These are phyloP conservation scores for Ogataea naganishii DNA, from an alignment of 805 yeast genomes.

Conservation along the genomic window DNA sequence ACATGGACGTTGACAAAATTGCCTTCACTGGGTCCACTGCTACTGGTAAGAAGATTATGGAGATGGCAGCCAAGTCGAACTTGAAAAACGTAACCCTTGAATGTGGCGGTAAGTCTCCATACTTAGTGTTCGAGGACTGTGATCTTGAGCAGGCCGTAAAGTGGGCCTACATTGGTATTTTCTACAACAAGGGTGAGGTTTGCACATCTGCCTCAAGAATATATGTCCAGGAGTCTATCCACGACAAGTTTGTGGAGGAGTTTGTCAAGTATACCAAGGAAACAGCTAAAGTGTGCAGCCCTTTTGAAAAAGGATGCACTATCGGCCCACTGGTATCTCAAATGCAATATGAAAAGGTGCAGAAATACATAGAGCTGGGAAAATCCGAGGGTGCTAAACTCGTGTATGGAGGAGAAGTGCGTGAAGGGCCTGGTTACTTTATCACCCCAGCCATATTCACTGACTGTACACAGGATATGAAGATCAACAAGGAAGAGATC, in stretches of 20 bases:
- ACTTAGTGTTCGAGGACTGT: slow-evolving; percentile 42
- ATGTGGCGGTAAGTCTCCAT: slow-evolving; percentile 55
- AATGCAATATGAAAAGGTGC: slow-evolving; percentile 57
- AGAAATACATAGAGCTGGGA: slow-evolving; percentile 60
- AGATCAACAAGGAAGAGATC: slow-evolving; percentile 63
- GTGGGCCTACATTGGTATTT: slow-evolving; percentile 40
- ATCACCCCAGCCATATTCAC: slow-evolving; percentile 65
- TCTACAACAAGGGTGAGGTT: slow-evolving; percentile 39
- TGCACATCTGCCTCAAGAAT: slow-evolving; percentile 40
- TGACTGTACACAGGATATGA: slow-evolving; percentile 57
- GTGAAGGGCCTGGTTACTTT: slow-evolving; percentile 55
- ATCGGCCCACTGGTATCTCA: slow-evolving; percentile 73
- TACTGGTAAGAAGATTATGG: slow-evolving; percentile 63
- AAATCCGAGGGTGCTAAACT: slow-evolving; percentile 61
- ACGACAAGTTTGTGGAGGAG: slow-evolving; percentile 31
- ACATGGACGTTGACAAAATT: slow-evolving; percentile 58
- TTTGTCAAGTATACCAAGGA: slow-evolving; percentile 28
- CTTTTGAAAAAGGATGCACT: slow-evolving; percentile 55
- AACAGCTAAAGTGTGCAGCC: slow-evolving; percentile 52
- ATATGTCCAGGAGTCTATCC: slow-evolving; percentile 32
- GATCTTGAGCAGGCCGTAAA: slow-evolving; percentile 43
- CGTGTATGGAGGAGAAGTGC: slow-evolving; percentile 57
- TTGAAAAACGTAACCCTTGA: slow-evolving; percentile 51
- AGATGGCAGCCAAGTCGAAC: slow-evolving; percentile 49
- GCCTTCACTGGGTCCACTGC: slow-evolving; percentile 80